Evolutionary conservation across 441 rosid species (phyloP).

Genomic region (Flueggea neowawraea): DNA sequence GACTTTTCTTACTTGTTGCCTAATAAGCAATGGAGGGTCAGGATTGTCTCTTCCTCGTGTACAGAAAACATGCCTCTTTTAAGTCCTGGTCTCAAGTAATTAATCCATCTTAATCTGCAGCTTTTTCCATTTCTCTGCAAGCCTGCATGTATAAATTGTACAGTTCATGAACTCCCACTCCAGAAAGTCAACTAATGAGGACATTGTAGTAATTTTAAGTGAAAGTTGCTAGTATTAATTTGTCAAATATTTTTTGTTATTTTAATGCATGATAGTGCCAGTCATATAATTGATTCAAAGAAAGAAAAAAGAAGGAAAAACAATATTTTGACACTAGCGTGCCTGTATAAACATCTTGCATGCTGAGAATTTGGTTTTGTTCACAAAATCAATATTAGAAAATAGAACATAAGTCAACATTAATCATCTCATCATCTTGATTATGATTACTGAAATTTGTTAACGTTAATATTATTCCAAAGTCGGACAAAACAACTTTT

Average conservation of each 20-base stretch:
- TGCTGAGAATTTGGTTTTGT: too few relatives aligned
- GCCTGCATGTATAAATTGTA: conserved; percentile 32
- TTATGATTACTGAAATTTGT: too few relatives aligned
- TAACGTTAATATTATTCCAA: too few relatives aligned
- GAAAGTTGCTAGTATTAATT: neutral
- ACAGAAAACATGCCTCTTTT: conserved; percentile 54
- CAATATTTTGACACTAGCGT: too few relatives aligned
- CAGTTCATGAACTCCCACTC: neutral
- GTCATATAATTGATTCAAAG: too few relatives aligned
- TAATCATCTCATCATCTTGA: too few relatives aligned
- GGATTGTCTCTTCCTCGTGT: conserved; percentile 65
- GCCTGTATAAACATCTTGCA: too few relatives aligned
- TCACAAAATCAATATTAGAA: too few relatives aligned
- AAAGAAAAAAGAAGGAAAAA: too few relatives aligned
- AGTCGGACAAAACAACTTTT: too few relatives aligned
- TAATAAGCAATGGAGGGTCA: conserved; percentile 58
- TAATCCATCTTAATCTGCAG: conserved; percentile 88
- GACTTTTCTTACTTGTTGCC: conserved; percentile 66
- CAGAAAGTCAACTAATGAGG: conserved; percentile 10
- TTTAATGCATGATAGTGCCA: too few relatives aligned
- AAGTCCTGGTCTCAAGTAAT: conserved; percentile 82
- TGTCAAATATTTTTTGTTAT: neutral
- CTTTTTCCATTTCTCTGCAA: conserved; percentile 92
- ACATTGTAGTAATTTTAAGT: conserved; percentile 16
- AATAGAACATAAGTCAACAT: too few relatives aligned